Percentiles rank a stretch among this genome's conserved stretches.
These are phyloP conservation scores for Vaccinium vitisidaea DNA, from an alignment of 148 eudicot species.

Conservation along the genomic window DNA sequence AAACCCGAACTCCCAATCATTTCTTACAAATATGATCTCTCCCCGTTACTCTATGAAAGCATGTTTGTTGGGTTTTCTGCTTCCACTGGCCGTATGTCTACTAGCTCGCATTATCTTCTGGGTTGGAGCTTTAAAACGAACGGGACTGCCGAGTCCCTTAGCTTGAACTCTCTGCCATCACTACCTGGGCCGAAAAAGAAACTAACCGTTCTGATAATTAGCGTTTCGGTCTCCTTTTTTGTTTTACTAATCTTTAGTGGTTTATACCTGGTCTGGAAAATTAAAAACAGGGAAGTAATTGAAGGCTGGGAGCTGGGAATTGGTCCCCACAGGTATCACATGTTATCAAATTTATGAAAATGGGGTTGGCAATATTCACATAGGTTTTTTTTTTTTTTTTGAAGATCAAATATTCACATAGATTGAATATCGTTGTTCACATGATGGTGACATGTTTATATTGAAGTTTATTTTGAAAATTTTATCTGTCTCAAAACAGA, in stretches of 20 bases:
- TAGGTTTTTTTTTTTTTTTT: too few relatives aligned
- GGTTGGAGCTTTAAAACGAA: slow-evolving; percentile 44
- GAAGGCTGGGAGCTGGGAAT: slow-evolving; percentile 50
- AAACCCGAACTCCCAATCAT: slow-evolving; percentile 29
- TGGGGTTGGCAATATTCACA: too few relatives aligned
- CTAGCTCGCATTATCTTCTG: slow-evolving; percentile 30
- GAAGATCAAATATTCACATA: too few relatives aligned
- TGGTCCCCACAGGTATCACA: slow-evolving; percentile 39
- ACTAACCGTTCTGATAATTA: neutral
- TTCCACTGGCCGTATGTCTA: slow-evolving; percentile 21
- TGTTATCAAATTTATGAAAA: neutral
- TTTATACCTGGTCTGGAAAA: slow-evolving; percentile 16
- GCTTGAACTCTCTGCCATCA: slow-evolving; percentile 20
- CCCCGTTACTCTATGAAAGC: neutral
- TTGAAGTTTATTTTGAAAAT: too few relatives aligned
- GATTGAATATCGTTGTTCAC: neutral
- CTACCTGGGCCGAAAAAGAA: slow-evolving; percentile 14
- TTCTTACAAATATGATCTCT: slow-evolving; percentile 27
- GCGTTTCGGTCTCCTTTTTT: neutral
- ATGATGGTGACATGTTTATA: neutral
- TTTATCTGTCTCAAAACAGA: too few relatives aligned
- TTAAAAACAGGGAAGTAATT: slow-evolving; percentile 32
- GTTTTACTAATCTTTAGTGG: neutral
- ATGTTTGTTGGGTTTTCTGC: slow-evolving; percentile 45
- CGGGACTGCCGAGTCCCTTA: slow-evolving; percentile 25